Percentiles rank a stretch among this genome's conserved stretches.
Evolutionary conservation across 129 eudicot species (phyloP).

Genomic region (Artemisia argyi): DNA sequence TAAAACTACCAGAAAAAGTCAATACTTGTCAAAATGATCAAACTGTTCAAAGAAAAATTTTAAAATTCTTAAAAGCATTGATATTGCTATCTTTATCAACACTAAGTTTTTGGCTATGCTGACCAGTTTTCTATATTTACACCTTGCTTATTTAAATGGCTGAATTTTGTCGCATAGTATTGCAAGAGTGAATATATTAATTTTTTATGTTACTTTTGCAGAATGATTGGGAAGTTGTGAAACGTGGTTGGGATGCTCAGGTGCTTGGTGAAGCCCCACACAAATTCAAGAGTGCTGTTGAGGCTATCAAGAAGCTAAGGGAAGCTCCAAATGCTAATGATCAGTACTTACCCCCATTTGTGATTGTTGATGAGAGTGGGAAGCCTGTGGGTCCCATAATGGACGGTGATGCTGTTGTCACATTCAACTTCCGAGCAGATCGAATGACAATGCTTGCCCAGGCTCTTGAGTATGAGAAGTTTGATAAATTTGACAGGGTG

Average conservation of each 20-base stretch:
- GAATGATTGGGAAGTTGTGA: conserved; percentile 92
- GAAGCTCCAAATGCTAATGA: conserved; percentile 58
- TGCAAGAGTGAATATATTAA: not conserved
- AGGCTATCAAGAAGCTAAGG: conserved; percentile 78
- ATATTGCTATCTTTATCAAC: no score
- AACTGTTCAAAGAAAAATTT: no score
- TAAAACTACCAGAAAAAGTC: not conserved
- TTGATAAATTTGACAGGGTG: conserved; percentile 79
- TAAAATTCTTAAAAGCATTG: no score
- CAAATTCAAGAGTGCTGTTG: conserved; percentile 68
- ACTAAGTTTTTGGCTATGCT: not conserved
- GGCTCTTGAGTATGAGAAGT: conserved; percentile 81
- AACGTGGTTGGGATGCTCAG: conserved; percentile 97
- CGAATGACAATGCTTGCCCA: conserved; percentile 93
- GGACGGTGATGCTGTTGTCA: conserved; percentile 95
- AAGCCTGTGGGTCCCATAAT: conserved; percentile 85
- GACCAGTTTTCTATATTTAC: no score
- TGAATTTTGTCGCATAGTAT: not conserved
- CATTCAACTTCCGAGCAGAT: conserved; percentile 85
- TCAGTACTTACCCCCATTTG: conserved; percentile 84
- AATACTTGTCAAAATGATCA: no score
- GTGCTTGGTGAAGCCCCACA: conserved; percentile 97
- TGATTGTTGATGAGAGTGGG: conserved; percentile 76
- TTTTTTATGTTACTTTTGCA: conserved; percentile 26
- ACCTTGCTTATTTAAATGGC: no score